These are phyloP conservation scores for Thalassiosira pacifica DNA, from an alignment of 352 stramenopile species.

Conservation along the genomic window DNA sequence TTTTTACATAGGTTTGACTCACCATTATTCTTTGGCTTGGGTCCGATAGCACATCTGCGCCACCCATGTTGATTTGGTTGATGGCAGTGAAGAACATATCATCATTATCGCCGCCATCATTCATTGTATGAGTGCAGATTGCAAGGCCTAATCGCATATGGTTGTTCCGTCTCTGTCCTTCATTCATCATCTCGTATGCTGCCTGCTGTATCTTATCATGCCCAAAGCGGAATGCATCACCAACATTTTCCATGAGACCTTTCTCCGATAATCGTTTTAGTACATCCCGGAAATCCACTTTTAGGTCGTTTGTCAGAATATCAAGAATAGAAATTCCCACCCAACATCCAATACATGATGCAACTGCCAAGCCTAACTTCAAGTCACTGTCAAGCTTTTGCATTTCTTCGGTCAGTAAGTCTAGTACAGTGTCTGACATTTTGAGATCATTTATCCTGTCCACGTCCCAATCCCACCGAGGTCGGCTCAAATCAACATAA, in stretches of 20 bases:
- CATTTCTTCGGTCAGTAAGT: constrained; percentile 47
- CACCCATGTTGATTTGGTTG: constrained; percentile 49
- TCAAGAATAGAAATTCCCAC: constrained; percentile 25
- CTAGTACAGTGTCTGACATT: constrained; percentile 50
- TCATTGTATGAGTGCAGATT: constrained; percentile 18
- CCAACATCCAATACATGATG: constrained; percentile 39
- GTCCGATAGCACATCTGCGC: constrained; percentile 16
- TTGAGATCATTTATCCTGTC: constrained; percentile 47
- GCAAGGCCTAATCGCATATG: constrained; percentile 55
- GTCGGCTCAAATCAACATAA: constrained; percentile 32
- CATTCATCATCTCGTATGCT: constrained; percentile 45
- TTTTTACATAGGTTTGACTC: background rate
- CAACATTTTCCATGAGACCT: constrained; percentile 15
- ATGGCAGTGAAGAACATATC: constrained; percentile 52
- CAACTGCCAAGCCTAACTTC: constrained; percentile 45
- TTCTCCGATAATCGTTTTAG: constrained; percentile 3
- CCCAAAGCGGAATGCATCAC: constrained; percentile 25
- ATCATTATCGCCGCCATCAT: constrained; percentile 16
- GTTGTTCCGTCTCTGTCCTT: constrained; percentile 16
- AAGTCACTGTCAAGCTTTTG: constrained; percentile 13
- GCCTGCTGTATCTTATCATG: constrained; percentile 63
- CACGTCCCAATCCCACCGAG: constrained; percentile 43
- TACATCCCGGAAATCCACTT: background rate
- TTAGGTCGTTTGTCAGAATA: constrained; percentile 36
- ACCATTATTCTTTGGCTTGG: constrained; percentile 20